Conservation (phyloP, 2,329 filamentous ascomycete genomes). For the Stachybotrys chlorohalonatus region DNA sequence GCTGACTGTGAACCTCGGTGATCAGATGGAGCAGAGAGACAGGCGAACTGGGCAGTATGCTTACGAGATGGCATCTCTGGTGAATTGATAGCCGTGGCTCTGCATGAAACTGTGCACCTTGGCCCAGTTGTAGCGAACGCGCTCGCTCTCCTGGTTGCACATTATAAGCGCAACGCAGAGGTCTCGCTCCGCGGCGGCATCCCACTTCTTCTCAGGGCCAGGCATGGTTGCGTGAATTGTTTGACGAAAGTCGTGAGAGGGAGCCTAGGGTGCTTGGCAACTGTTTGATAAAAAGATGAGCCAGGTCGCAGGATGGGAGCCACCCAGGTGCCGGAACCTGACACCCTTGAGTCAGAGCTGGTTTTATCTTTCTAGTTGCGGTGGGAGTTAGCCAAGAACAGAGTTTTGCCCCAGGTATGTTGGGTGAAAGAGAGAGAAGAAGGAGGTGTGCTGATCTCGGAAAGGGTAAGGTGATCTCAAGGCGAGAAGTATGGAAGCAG, state of each 20-base stretch:
- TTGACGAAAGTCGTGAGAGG: neutral
- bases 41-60: constrained; percentile 5
- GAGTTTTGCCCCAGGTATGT: too few relatives aligned
- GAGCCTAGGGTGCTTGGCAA: neutral
- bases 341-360: neutral
- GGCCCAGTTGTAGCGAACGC: constrained; percentile 22
- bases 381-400: too few relatives aligned
- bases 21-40: neutral
- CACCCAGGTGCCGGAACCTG: neutral
- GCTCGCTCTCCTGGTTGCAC: constrained; percentile 13
- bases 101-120: constrained; percentile 20
- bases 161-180: constrained; percentile 27
- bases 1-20: constrained; percentile 18
- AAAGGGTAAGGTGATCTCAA: too few relatives aligned
- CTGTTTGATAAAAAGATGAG: neutral
- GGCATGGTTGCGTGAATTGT: constrained; percentile 9
- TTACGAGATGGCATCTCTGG: constrained; percentile 28
- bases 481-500: too few relatives aligned
- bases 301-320: neutral
- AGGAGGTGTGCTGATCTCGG: too few relatives aligned
- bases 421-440: too few relatives aligned
- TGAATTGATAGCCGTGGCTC: constrained; percentile 23
- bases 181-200: constrained; percentile 23
- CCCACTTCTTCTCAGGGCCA: constrained; percentile 26
- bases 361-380: neutral